Evolutionary conservation across 2,329 filamentous ascomycete genomes (phyloP).

Genomic region (Fusarium devonianum): DNA sequence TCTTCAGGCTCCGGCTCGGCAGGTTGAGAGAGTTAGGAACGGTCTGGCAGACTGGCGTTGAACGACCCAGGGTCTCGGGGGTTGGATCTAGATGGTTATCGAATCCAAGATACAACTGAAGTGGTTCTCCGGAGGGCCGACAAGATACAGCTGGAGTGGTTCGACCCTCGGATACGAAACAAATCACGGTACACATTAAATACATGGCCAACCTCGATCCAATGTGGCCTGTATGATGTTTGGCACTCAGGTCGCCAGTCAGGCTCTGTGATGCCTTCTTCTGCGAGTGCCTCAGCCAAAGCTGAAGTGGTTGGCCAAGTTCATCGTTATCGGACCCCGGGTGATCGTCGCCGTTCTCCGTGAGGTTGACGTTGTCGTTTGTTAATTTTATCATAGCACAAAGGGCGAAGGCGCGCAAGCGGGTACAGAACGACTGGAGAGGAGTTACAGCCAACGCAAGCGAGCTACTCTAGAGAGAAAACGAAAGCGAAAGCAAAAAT

Average conservation of each 20-base stretch:
- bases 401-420: no score
- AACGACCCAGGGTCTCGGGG: slow-evolving; percentile 56
- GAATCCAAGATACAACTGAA: no score
- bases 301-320: neutral
- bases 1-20: slow-evolving; percentile 13
- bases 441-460: no score
- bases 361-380: slow-evolving; percentile 21
- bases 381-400: no score
- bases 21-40: slow-evolving; percentile 39
- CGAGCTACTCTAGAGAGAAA: no score
- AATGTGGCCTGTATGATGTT: slow-evolving; percentile 8
- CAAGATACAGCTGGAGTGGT: no score
- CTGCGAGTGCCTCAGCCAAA: neutral
- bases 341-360: neutral
- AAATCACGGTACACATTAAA: neutral
- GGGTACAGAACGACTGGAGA: no score
- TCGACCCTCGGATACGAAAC: no score
- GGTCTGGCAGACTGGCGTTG: slow-evolving; percentile 44
- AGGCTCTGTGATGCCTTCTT: neutral
- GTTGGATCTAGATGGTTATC: no score
- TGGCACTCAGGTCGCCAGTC: neutral
- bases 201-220: rapidly evolving
- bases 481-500: no score
- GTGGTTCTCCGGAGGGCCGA: no score
- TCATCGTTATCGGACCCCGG: neutral